Base-by-base conservation (phyloP, 2,329 filamentous ascomycete species). In the Escovopsis weberi region DNA sequence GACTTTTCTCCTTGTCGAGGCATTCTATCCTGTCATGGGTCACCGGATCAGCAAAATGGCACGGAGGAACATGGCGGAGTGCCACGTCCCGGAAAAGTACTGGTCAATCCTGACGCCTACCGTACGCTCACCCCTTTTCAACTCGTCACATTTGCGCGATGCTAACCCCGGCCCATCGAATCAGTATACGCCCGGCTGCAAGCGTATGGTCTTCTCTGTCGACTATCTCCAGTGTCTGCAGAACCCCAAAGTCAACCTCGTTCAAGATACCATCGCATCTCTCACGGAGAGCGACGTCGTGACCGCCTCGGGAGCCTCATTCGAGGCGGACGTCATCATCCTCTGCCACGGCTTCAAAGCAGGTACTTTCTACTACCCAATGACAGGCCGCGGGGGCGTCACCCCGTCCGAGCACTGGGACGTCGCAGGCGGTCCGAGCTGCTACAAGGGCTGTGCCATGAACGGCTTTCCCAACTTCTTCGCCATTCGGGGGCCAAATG, bases 401-500 rank as follows among this genome's bases (percentile, higher is more conserved):
- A 15, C 12, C 3, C 34, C 34, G 4, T 6, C 34, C n/a, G 12
- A 37, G 9, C 37, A 38, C 23, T 38, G 37, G 37, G 37, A 38
- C 15, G 12, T 30, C 26, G 19, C 19, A 4, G 37, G 37, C 37
- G 19, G 26, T 3, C 37, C 19, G 10, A 30, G 26, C 19, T 26
- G 19, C 37, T 38, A 38, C 26, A 38, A 38, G 26, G 19, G 19
- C 18, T 26, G 19, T 15, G 37, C 37, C 9, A 38, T 26, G 19
- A 11, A 38, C 23, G 26, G 26, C 19, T 38, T 38, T 18, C 37
- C 37, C 12, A 38, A 38, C 37, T 38, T 38, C 26, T 38, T 38
- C 37, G 18, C 37, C 18, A 30, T 38, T 15, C 37, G 19, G 5
- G 37, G 37, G 26, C 37, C 28, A 47, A 4, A 32, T 67, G 34